These are phyloP conservation scores for Phytopythium mirpurense DNA, from an alignment of 352 stramenopile genomes.

Conservation along the genomic window DNA sequence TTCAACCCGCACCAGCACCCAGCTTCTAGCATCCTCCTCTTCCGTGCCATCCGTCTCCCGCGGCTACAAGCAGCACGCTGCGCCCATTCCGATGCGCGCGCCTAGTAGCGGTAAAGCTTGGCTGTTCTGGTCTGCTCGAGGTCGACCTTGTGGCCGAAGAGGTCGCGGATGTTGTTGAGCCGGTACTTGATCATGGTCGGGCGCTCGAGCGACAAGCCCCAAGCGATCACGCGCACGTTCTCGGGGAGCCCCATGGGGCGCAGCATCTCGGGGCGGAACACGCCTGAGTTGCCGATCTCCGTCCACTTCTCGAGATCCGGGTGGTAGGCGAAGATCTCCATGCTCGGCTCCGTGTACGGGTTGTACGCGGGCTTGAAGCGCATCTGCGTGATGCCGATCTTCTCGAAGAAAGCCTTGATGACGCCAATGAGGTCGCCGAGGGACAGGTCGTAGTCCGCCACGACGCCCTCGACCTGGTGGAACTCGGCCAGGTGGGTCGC, in stretches of 20 bases:
- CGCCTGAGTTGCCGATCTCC: conserved; percentile 98
- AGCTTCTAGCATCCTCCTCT: conserved; percentile 6
- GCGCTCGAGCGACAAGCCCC: conserved; percentile 97
- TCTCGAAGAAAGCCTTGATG: conserved; percentile 99
- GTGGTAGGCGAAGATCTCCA: conserved; percentile 99
- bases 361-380: conserved; percentile 99
- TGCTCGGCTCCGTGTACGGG: conserved; percentile 99
- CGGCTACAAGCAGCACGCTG: conserved; percentile 2
- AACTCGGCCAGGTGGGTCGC: conserved; percentile 99
- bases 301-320: conserved; percentile 99
- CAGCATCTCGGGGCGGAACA: conserved; percentile 99
- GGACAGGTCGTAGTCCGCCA: conserved; percentile 98
- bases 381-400: conserved; percentile 97
- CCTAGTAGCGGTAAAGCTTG: conserved; percentile 84
- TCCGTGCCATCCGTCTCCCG: not conserved
- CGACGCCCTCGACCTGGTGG: conserved; percentile 99
- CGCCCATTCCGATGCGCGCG: no score
- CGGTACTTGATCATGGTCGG: conserved; percentile 99
- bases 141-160: conserved; percentile 99
- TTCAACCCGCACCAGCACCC: conserved; percentile 3
- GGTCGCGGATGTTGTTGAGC: conserved; percentile 99
- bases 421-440: conserved; percentile 98
- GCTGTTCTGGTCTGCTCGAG: conserved; percentile 94
- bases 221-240: conserved; percentile 99
- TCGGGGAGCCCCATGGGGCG: conserved; percentile 97